Evolutionary conservation across 176 grass and related monocot genomes (phyloP).

Genomic region (Rhynchospora breviuscula): DNA sequence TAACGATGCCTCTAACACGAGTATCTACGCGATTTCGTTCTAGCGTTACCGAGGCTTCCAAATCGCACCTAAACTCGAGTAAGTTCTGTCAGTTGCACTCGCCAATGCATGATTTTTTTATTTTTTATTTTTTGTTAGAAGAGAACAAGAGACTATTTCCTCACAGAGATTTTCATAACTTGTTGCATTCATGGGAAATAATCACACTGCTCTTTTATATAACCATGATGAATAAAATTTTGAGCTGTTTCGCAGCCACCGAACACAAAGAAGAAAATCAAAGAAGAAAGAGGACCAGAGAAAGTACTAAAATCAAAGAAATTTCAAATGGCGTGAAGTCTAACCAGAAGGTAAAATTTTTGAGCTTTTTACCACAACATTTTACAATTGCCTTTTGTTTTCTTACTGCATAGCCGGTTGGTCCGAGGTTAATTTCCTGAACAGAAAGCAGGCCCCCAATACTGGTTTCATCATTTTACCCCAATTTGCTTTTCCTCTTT

Average conservation of each 20-base stretch:
- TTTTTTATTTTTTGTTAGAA: background rate
- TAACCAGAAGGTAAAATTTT: slow-evolving; percentile 8
- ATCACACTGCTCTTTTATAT: background rate
- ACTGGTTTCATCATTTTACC: background rate
- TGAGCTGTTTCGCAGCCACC: background rate
- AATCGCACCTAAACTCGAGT: slow-evolving; percentile 10
- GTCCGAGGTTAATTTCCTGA: background rate
- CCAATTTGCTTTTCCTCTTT: background rate
- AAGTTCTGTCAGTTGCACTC: background rate
- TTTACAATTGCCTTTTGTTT: background rate
- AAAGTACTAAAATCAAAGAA: background rate
- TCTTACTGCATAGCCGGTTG: too few species aligned
- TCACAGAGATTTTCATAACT: background rate
- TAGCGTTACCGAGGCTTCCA: background rate
- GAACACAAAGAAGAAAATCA: slow-evolving; percentile 4
- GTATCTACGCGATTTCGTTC: background rate
- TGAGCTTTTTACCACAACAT: background rate
- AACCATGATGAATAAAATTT: background rate
- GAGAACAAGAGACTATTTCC: background rate
- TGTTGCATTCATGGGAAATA: background rate
- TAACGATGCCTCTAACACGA: slow-evolving; percentile 21
- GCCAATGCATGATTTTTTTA: background rate
- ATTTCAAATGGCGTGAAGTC: background rate
- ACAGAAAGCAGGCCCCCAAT: background rate
- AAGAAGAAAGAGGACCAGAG: slow-evolving; percentile 13